A percentile compares a stretch with the other conserved stretches of the same genome.
Evolutionary conservation across 305 asterid genomes (phyloP).

Genomic region (Striga hermonthica): DNA sequence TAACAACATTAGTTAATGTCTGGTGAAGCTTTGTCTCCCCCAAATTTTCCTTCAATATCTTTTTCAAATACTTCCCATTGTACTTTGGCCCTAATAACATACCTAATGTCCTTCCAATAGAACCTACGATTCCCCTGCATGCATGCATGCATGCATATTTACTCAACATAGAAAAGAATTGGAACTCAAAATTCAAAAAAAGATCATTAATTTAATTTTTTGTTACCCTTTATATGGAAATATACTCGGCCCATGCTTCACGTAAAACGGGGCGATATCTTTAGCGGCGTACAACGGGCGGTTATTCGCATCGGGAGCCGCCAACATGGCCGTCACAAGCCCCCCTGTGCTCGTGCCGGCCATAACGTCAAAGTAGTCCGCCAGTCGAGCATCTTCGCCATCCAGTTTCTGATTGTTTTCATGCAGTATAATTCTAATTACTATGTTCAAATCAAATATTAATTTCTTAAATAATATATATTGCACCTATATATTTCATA

Average conservation of each 20-base stretch:
- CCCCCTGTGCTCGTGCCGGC: constrained; percentile 75
- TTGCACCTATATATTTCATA: no score
- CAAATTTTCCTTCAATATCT: constrained; percentile 35
- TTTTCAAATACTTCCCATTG: constrained; percentile 42
- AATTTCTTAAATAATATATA: no score
- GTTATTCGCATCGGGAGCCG: constrained; percentile 41
- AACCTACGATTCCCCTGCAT: constrained; percentile 41
- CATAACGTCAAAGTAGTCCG: constrained; percentile 61
- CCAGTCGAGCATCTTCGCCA: constrained; percentile 55
- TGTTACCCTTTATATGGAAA: constrained; percentile 35
- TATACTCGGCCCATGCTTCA: constrained; percentile 40
- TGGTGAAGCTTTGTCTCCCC: constrained; percentile 40
- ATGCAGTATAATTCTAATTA: no score
- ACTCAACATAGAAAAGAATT: no score
- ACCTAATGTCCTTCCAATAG: constrained; percentile 26
- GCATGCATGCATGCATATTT: background rate
- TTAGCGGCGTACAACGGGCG: constrained; percentile 54
- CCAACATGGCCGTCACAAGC: constrained; percentile 45
- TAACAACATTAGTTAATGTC: constrained; percentile 49
- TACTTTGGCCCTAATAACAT: constrained; percentile 45
- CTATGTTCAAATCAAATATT: no score
- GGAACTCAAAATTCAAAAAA: background rate
- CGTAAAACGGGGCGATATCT: constrained; percentile 48
- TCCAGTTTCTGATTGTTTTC: constrained; percentile 44
- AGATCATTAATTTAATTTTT: background rate